Evolutionary conservation across 768 basidiomycete species (phyloP), one percentile per base, ranked within the genome.

Genomic region (Melanogaster broomeanus): DNA sequence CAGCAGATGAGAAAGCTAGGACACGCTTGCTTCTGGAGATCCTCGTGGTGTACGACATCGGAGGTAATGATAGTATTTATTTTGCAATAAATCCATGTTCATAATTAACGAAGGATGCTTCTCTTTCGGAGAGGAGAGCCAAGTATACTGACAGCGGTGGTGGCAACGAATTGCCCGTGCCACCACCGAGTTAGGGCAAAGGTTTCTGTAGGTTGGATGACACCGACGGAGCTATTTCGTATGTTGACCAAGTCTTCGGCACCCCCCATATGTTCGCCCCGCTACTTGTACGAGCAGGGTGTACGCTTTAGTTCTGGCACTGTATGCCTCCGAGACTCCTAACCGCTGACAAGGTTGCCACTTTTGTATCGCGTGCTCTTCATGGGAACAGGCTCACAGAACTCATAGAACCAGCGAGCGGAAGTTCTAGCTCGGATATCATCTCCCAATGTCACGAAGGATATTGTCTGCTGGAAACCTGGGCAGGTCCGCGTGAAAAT

Each of bases 201-300:
- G 52, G 45, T 50, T 42, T 48, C n/a, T 48, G 21, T 47, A 63
- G 66, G 60, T 54, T 65, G 58, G 59, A 68, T 62, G 47, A 68
- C 52, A 49, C 71, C 57, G 61, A 72, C 68, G 55, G 66, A 57
- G 48, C 42, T 39, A 49, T 55, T 48, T 74, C 74, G 51, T 72
- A 71, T 39, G 70, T 77, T 39, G 78, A 81, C 61, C 74, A 68
- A 55, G 72, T 73, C 49, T 75, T 77, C 61, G 78, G 77, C 39
- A 71, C 70, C 49, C 70, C 65, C 34, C 68, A 68, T 45, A 49
- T 48, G 30, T 58, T 65, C 42, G 51, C 70, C 15, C 61, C 63
- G 16, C 40, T 64, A 34, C 61, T 70, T 31, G 65, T 68, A 41
- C 56, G 63, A 54, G 66, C 71, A 50, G 46, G n/a, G 64, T 55